phyloP scores from a whole-genome alignment of 75 land plant species.

The Pinus albicaulis region DNA sequence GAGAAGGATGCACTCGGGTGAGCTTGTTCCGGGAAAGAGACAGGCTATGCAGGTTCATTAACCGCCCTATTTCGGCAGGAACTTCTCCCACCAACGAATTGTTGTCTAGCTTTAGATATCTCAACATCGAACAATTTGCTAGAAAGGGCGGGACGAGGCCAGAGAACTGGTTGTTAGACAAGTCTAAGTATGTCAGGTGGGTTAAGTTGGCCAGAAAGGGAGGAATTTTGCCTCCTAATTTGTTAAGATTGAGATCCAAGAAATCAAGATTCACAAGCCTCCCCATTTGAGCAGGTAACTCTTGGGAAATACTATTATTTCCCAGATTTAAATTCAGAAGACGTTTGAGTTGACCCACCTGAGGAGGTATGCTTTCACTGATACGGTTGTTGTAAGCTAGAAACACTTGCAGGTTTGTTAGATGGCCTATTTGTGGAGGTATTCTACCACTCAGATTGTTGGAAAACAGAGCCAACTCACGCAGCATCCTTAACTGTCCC shows the following conservation, averaged over 20 bases:
- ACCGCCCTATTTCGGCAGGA: conserved; percentile 34
- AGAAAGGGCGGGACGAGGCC: conserved; percentile 61
- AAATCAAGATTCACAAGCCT: background rate
- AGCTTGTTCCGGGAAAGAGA: conserved; percentile 53
- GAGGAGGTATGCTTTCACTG: background rate
- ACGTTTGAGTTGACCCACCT: background rate
- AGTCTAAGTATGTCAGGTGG: conserved; percentile 25
- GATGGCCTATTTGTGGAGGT: conserved; percentile 9
- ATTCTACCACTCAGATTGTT: conserved; percentile 20
- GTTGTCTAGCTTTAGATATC: conserved; percentile 23
- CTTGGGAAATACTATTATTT: conserved; percentile 29
- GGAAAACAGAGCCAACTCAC: background rate
- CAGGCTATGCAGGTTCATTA: conserved; percentile 34
- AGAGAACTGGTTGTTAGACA: conserved; percentile 43
- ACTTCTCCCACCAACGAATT: conserved; percentile 50
- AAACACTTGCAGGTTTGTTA: background rate
- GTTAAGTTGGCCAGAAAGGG: conserved; percentile 31
- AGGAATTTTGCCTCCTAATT: conserved; percentile 51
- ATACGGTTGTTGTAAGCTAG: background rate
- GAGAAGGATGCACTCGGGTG: conserved; percentile 33
- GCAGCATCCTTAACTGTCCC: background rate
- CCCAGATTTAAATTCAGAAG: background rate
- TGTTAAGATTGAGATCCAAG: conserved; percentile 43
- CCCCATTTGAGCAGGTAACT: background rate
- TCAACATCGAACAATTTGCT: conserved; percentile 38